These are phyloP conservation scores for Monosporascus sp. DNA, from an alignment of 2,329 filamentous ascomycete species.

Conservation along the genomic window DNA sequence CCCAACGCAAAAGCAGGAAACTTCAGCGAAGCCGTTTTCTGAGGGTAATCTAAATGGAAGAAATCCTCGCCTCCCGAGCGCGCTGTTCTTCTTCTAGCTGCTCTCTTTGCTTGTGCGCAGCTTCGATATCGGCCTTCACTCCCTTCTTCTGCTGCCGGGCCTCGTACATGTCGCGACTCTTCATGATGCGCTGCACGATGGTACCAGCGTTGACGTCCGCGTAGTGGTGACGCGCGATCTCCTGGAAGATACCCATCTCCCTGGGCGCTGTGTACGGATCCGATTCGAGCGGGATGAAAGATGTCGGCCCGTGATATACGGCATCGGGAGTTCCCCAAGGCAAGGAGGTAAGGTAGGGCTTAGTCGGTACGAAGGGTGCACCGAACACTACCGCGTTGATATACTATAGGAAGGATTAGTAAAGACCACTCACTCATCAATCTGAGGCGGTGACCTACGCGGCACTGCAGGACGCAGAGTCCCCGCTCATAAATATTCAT, in stretches of 20 bases:
- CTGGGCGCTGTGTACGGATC: conserved; percentile 80
- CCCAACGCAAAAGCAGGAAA: no score
- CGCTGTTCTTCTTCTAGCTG: conserved; percentile 55
- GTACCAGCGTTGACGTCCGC: conserved; percentile 85
- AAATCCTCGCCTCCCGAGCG: conserved; percentile 38
- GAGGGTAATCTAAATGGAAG: background rate
- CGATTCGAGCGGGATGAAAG: conserved; percentile 77
- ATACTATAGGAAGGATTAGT: conserved; percentile 51
- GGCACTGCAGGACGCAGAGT: conserved; percentile 91
- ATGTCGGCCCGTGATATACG: conserved; percentile 94
- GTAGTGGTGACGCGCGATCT: conserved; percentile 74
- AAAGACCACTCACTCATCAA: conserved; percentile 3
- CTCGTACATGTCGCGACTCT: conserved; percentile 81
- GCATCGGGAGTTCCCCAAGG: conserved; percentile 70
- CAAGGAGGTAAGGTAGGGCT: conserved; percentile 67
- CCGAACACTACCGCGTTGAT: conserved; percentile 84
- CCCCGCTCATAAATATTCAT: conserved; percentile 99
- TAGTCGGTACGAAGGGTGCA: conserved; percentile 81
- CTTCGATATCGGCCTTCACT: conserved; percentile 75
- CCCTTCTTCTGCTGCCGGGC: conserved; percentile 87
- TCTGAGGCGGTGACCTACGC: conserved; percentile 46
- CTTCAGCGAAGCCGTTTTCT: no score
- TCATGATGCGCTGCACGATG: conserved; percentile 87
- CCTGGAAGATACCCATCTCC: conserved; percentile 74
- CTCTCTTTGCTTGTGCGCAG: conserved; percentile 57